Percentiles rank a stretch among this genome's conserved stretches.
Evolutionary conservation across 73 alveolate genomes (phyloP).

Genomic region (Uronychia setigera): DNA sequence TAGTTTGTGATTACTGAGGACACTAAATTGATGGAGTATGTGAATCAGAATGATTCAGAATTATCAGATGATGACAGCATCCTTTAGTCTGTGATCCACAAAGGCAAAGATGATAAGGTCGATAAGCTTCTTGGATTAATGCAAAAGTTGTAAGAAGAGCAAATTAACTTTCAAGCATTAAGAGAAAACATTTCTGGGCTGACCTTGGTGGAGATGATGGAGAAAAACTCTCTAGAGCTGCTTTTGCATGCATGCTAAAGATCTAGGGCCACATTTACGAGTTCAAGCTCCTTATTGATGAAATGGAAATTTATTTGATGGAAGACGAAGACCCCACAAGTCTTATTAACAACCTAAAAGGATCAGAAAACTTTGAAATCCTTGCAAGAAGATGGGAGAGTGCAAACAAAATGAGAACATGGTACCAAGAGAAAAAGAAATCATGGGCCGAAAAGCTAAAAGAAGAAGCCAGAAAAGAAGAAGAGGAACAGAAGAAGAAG

Average conservation of each 20-base stretch:
- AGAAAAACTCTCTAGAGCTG: conserved; percentile 33
- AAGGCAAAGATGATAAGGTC: conserved; percentile 38
- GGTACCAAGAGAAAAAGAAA: conserved; percentile 46
- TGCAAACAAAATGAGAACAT: conserved; percentile 54
- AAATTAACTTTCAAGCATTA: too few species aligned
- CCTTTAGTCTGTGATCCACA: conserved; percentile 14
- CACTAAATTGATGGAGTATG: conserved; percentile 4
- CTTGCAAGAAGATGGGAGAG: conserved; percentile 58
- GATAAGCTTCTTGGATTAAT: conserved; percentile 25
- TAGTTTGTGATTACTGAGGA: conserved; percentile 41
- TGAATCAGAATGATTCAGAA: not conserved
- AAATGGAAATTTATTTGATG: conserved; percentile 28
- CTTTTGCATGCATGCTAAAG: conserved; percentile 56
- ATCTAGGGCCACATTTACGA: conserved; percentile 32
- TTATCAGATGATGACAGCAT: conserved; percentile 39
- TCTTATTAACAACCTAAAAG: conserved; percentile 15
- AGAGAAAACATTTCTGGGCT: conserved; percentile 30
- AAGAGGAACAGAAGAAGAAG: not conserved
- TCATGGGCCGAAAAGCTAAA: not conserved
- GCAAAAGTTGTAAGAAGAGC: conserved; percentile 24
- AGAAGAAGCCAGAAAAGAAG: conserved; percentile 4
- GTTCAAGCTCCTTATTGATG: conserved; percentile 26
- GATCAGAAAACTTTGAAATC: conserved; percentile 12
- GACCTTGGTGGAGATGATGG: conserved; percentile 57
- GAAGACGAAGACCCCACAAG: conserved; percentile 11